Base-by-base conservation (phyloP, 805 yeast genomes). In the Wickerhamomyces alni region DNA sequence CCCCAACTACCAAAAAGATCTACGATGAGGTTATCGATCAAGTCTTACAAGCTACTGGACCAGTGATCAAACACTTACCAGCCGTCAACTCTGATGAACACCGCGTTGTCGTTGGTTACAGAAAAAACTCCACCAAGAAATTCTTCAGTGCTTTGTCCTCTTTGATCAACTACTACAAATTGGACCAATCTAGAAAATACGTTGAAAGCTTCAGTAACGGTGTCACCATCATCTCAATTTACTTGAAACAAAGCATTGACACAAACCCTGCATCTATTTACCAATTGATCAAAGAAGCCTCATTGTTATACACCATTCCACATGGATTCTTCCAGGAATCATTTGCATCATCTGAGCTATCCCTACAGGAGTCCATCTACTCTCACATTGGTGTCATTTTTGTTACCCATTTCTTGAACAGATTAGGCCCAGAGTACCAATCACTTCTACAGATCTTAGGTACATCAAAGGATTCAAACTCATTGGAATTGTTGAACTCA, bases 161-260 rank as follows among this genome's bases (percentile, higher is more conserved):
- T 47, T 72, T 91, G 60, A 89, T 89, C 54, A 83, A 83, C 59
- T 93, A 87, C 70, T 91, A 91, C 65, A 84, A 87, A 46, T 74
- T 93, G 51, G 75, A 77, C 34, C 79, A 89, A 43, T 80, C 93
- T 37, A 78, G 96, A 62, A 88, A 88, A 66, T 93, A 89, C 59
- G 88, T 93, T 42, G 99, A 91, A 63, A 93, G 89, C 60, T 93
- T 91, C 60, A 72, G 89, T 49, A 87, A 89, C 58, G 96, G 95
- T 38, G 75, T 82, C 47, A 82, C 96, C 18, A 74, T 91, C 38
- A 77, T 88, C 54, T 88, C 97, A 29, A 75, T 88, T 70, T 93
- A 93, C 63, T 74, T 91, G 55, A 76, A 76, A 35, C 82, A 86
- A 41, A 60, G 67, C 17, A 67, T 75, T 26, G 80, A 74, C 47